A percentile compares a stretch with the other conserved stretches of the same genome.
phyloP scores from a whole-genome alignment of 1,284 basidiomycete genomes.

The Puccinia coronata region DNA sequence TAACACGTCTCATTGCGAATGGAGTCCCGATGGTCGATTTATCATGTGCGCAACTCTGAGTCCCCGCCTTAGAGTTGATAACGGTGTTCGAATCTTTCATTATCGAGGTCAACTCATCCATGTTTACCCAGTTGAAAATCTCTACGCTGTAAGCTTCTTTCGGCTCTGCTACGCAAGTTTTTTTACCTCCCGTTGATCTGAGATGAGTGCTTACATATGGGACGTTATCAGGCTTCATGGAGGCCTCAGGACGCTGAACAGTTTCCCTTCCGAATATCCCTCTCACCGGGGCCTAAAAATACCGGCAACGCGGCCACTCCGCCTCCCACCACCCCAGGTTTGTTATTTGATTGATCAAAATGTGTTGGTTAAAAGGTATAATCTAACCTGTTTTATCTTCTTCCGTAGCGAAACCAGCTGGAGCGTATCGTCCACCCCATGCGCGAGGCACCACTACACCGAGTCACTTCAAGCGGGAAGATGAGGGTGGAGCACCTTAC shows the following conservation, averaged over 20 bases:
- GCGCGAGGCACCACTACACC: constrained; percentile 83
- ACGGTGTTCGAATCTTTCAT: constrained; percentile 94
- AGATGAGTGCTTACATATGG: background rate
- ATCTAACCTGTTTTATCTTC: constrained; percentile 61
- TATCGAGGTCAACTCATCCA: constrained; percentile 83
- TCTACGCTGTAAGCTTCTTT: constrained; percentile 68
- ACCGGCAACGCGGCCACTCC: background rate
- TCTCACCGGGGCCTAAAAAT: constrained; percentile 29
- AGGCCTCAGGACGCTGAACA: constrained; percentile 20
- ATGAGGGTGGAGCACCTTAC: constrained; percentile 68
- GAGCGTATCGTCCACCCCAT: constrained; percentile 86
- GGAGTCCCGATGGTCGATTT: constrained; percentile 91
- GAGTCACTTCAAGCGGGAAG: constrained; percentile 80
- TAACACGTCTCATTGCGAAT: constrained; percentile 90
- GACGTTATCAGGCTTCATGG: constrained; percentile 32
- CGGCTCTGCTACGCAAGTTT: background rate
- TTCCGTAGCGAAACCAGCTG: constrained; percentile 67
- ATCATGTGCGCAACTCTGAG: constrained; percentile 90
- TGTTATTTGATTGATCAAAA: background rate
- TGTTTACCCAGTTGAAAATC: constrained; percentile 73
- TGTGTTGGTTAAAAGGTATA: background rate
- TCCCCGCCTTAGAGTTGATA: constrained; percentile 91
- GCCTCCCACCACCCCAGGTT: constrained; percentile 2
- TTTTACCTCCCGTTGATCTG: background rate
- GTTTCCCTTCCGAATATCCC: constrained; percentile 34